Base-by-base conservation (phyloP, 2,329 filamentous ascomycete genomes). In the Thielaviopsis cerberus region DNA sequence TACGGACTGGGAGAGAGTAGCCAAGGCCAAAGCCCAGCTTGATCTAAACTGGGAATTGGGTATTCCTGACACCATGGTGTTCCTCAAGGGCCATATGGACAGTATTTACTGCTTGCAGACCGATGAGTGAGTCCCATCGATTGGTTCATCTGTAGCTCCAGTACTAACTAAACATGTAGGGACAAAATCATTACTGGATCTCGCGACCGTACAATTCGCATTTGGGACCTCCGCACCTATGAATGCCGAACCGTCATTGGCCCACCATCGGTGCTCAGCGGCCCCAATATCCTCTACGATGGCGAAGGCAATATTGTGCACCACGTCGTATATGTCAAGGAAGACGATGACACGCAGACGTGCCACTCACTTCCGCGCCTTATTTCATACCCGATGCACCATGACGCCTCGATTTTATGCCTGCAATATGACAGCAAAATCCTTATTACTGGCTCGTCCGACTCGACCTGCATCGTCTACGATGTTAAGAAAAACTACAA, bases 41-140 rank as follows among this genome's bases (percentile, higher is more conserved):
- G 84, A 88, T 64, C 74, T 76, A 63, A 81, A 86, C 62, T 98
- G 92, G 92, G 83, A 80, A 64, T 74, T 82, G 55, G 85, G 86
- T 58, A 82, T 83, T 63, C 87, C 89, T 8, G 83, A 81, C 52
- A 13, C 20, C 20, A 84, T 88, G 0, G 82, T 94, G 58, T 97
- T 96, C 69, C 77, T 98, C 23, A 88, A 92, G 65, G 92, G 92
- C 1, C 92, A 98, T 68, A 83, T 83, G 25, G 92, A 98, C 69
- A 96, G 89, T 63, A 94, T 98, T 59, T 98, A 98, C 72, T 98
- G 92, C 70, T 80, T 94, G 59, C 92, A 98, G 67, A 98, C 97
- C 68, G 92, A 98, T 69, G 91, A 97, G 84, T 89, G 78, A 65
- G 83, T 74, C n/a, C n/a, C n/a, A n/a, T n/a, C n/a, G n/a, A n/a